These are phyloP conservation scores for Eimeria praecox DNA, from an alignment of 169 alveolate species.

Conservation along the genomic window DNA sequence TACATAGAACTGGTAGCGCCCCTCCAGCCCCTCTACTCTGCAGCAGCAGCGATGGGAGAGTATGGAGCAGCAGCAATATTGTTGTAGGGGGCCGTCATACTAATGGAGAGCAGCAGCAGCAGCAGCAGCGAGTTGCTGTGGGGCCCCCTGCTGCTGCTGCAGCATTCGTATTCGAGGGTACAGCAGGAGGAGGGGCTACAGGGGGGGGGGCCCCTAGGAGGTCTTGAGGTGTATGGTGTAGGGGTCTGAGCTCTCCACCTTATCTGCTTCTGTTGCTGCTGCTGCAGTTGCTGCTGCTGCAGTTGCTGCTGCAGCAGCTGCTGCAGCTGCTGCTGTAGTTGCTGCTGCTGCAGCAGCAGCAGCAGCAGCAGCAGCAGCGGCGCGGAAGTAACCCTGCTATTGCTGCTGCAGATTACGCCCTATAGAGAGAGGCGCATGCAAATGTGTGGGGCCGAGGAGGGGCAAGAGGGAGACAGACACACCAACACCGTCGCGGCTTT, in stretches of 20 bases:
- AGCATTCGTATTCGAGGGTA: constrained; percentile 41
- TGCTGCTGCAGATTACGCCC: background rate
- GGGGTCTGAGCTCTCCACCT: background rate
- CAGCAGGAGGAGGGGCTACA: constrained; percentile 52
- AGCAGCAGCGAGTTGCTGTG: constrained; percentile 44
- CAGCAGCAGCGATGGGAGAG: constrained; percentile 60
- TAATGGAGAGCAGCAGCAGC: constrained; percentile 62
- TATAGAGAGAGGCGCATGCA: background rate
- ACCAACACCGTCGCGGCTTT: background rate
- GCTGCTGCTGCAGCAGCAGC: constrained; percentile 51
- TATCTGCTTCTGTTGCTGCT: constrained; percentile 1
- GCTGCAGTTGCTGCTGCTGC: constrained; percentile 11
- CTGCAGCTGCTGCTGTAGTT: background rate
- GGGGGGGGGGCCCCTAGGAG: constrained; percentile 66
- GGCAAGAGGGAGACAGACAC: constrained; percentile 36
- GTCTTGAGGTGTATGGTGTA: background rate
- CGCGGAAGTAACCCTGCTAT: background rate
- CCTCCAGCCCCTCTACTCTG: constrained; percentile 48
- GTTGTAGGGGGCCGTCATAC: constrained; percentile 6
- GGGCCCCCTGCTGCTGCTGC: constrained; percentile 55
- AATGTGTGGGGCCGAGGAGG: background rate
- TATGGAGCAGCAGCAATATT: constrained; percentile 1
- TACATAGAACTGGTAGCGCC: constrained; percentile 51
- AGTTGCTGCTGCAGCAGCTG: constrained; percentile 27
- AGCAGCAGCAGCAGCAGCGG: background rate